Evolutionary conservation across 2,329 filamentous ascomycete genomes (phyloP).

Genomic region (Venturiaceae sp.): DNA sequence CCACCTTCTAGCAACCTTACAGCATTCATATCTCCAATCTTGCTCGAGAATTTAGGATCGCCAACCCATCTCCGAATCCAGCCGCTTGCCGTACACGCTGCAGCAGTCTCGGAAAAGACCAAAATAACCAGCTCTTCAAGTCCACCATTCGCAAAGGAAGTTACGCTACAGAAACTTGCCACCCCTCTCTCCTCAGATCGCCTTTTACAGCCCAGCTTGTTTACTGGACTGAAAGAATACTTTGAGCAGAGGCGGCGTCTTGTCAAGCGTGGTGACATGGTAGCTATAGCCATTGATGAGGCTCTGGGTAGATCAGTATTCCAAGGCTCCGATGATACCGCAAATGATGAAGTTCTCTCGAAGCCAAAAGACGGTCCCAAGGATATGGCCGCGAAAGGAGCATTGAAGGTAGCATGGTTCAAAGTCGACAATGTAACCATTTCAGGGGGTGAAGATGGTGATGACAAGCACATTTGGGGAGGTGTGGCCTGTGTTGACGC

Average conservation of each 20-base stretch:
- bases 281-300: slow-evolving; percentile 83
- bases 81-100: slow-evolving; percentile 44
- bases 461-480: slow-evolving; percentile 68
- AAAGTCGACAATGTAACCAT: slow-evolving; percentile 67
- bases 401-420: slow-evolving; percentile 71
- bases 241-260: slow-evolving; percentile 77
- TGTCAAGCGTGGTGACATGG: slow-evolving; percentile 76
- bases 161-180: slow-evolving; percentile 79
- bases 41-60: slow-evolving; percentile 76
- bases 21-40: slow-evolving; percentile 72
- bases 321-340: slow-evolving; percentile 53
- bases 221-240: slow-evolving; percentile 78
- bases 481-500: slow-evolving; percentile 80
- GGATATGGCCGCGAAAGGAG: slow-evolving; percentile 20
- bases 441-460: slow-evolving; percentile 48
- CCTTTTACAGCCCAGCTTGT: slow-evolving; percentile 72
- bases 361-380: slow-evolving; percentile 21
- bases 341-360: slow-evolving; percentile 59
- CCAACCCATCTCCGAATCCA: slow-evolving; percentile 72
- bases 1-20: slow-evolving; percentile 17
- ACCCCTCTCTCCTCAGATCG: slow-evolving; percentile 83
- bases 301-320: slow-evolving; percentile 73
- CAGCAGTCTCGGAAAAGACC: slow-evolving; percentile 19
- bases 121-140: slow-evolving; percentile 31
- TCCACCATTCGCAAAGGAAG: slow-evolving; percentile 60